Base-by-base conservation (phyloP, 345 rosid genomes). In the Citrus inodora region DNA sequence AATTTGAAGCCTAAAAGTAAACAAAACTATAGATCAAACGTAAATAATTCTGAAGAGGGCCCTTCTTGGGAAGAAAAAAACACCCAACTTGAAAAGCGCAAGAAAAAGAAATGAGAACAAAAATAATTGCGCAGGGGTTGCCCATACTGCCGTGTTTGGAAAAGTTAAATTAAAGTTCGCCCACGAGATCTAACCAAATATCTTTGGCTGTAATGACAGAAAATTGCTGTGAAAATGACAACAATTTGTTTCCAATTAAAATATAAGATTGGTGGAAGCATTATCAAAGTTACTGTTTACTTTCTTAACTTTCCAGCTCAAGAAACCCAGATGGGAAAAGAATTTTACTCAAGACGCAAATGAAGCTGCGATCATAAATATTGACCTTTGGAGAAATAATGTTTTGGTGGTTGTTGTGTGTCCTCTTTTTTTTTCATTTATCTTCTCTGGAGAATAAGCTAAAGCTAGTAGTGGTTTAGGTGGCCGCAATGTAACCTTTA, bases 161-260 rank as follows among this genome's bases (percentile, higher is more conserved):
- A 55, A 53, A 37, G 70, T 75, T 60, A 8, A 67, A 67, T 65
- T 16, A 0, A 16, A 6, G 10, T 14, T 42, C 48, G 16, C 77
- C 71, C 76, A 71, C 67, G n/a, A 17, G 67, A 77, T 80, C 25
- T 2, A 62, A 42, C n/a, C 25, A 68, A 69, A 58, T 48, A 78
- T 80, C 59, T 53, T 2, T 4, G 1, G 28, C 6, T 30, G 70
- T 28, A 79, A 48, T 65, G 76, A 80, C 83, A 2, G 35, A 7
- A 71, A 85, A n/a, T 72, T 75, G 5, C 40, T 13, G 51, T 40
- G 85, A 78, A 78, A 73, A 76, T 73, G 78, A 85, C 84, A 61
- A 68, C 3, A 67, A 30, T 62, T 21, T 5, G 16, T 3, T 35
- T 32, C 75, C 19, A 46, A 46, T 46, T 46, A 46, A 11, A 46